Evolutionary conservation across 1,284 basidiomycete genomes (phyloP).

Genomic region (Meira nashicola): DNA sequence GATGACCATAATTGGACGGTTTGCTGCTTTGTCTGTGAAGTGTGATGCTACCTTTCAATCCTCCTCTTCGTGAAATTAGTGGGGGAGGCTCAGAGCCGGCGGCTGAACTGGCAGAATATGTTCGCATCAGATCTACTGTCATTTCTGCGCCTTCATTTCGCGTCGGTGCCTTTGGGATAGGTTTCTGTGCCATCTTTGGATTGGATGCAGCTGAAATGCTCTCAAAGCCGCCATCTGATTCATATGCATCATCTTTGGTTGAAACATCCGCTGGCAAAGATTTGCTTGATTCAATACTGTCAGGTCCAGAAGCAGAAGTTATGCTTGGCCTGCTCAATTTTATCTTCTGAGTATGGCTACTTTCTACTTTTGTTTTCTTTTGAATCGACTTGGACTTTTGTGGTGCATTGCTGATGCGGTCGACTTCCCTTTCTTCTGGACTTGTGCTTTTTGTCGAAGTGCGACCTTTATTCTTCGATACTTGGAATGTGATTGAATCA

Average conservation of each 20-base stretch:
- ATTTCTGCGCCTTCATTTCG: too few species aligned
- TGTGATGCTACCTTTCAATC: constrained; percentile 5
- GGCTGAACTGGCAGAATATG: too few species aligned
- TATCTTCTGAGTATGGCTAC: background rate
- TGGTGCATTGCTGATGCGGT: background rate
- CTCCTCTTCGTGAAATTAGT: constrained; percentile 3
- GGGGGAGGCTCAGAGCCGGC: constrained; percentile 4
- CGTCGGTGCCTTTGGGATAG: too few species aligned
- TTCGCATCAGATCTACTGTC: too few species aligned
- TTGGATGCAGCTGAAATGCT: too few species aligned
- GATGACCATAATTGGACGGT: background rate
- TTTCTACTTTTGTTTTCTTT: constrained; percentile 1
- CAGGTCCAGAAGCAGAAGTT: background rate
- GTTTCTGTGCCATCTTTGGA: too few species aligned
- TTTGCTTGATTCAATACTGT: background rate
- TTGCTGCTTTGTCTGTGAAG: constrained; percentile 1
- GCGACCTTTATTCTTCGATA: background rate
- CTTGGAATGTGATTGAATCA: background rate
- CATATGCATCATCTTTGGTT: background rate
- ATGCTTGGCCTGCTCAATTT: too few species aligned
- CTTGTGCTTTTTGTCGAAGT: constrained; percentile 4
- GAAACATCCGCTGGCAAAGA: background rate
- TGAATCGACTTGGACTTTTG: background rate
- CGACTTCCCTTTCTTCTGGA: background rate
- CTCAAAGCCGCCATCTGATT: constrained; percentile 6